Evolutionary conservation across 2,329 filamentous ascomycete genomes (phyloP).

Genomic region (Fusarium humuli): DNA sequence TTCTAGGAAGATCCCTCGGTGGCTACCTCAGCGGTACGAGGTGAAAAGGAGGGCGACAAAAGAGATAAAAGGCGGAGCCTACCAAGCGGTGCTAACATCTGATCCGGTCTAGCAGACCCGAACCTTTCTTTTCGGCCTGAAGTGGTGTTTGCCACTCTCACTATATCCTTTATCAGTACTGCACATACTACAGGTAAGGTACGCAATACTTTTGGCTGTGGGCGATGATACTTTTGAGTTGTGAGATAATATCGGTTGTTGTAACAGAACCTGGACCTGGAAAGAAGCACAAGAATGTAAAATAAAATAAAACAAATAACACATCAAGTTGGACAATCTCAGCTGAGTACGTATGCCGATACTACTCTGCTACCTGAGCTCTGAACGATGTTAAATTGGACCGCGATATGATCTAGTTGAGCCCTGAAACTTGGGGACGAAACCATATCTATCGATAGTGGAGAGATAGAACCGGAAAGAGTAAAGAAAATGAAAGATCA

Average conservation of each 20-base stretch:
- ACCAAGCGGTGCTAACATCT: slow-evolving; percentile 28
- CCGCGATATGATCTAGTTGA: slow-evolving; percentile 15
- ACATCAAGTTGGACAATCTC: slow-evolving; percentile 6
- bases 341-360: slow-evolving; percentile 8
- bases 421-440: slow-evolving; percentile 33
- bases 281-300: neutral
- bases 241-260: slow-evolving; percentile 2
- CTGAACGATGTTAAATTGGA: slow-evolving; percentile 14
- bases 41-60: slow-evolving; percentile 40
- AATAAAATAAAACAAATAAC: neutral
- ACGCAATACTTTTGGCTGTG: neutral
- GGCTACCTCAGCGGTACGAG: slow-evolving; percentile 26
- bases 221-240: neutral
- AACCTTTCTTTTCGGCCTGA: slow-evolving; percentile 25
- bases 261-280: neutral
- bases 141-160: slow-evolving; percentile 15
- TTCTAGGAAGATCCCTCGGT: slow-evolving; percentile 35
- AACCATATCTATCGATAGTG: slow-evolving; percentile 26
- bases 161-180: neutral
- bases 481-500: slow-evolving; percentile 29
- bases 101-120: slow-evolving; percentile 25
- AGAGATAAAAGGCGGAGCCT: slow-evolving; percentile 41
- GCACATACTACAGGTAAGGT: neutral
- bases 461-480: slow-evolving; percentile 14
- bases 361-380: slow-evolving; percentile 10